phyloP scores from a whole-genome alignment of 495 filamentous ascomycete genomes.

The Polyplosphaeria fusca region DNA sequence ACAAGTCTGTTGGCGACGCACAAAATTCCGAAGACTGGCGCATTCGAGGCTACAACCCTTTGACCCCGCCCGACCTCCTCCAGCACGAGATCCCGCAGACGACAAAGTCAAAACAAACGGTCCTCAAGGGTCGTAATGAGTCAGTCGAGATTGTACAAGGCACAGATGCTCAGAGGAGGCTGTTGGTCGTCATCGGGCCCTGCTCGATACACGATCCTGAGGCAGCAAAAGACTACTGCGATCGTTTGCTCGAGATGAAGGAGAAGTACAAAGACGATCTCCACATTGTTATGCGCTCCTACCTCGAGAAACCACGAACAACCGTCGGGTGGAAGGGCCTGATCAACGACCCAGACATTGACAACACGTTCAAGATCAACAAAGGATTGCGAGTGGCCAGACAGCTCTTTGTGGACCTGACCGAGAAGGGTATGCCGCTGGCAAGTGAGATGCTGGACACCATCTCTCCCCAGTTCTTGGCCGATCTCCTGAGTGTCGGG shows the following conservation, averaged over 20 bases:
- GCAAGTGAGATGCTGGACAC: constrained; percentile 98
- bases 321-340: constrained; percentile 99
- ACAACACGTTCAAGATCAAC: constrained; percentile 98
- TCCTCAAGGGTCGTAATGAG: constrained; percentile 76
- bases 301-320: constrained; percentile 97
- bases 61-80: constrained; percentile 89
- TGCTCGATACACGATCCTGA: constrained; percentile 97
- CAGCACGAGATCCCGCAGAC: constrained; percentile 92
- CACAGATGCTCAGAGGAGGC: constrained; percentile 67
- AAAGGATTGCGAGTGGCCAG: constrained; percentile 85
- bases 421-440: constrained; percentile 92
- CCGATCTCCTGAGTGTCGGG: constrained; percentile 88
- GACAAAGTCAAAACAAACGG: constrained; percentile 69
- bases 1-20: constrained; percentile 82
- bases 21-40: constrained; percentile 82
- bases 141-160: constrained; percentile 76
- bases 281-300: constrained; percentile 94
- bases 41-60: constrained; percentile 81
- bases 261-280: constrained; percentile 87
- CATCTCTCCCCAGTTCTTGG: constrained; percentile 95
- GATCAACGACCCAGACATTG: constrained; percentile 98
- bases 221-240: constrained; percentile 91
- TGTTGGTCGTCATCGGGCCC: constrained; percentile 91
- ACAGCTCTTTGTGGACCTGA: constrained; percentile 93
- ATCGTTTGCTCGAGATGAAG: constrained; percentile 74